Evolutionary conservation across 2,329 filamentous ascomycete species (phyloP), one percentile per base, ranked within the genome.

Genomic region (Chaetomiaceae sp.): DNA sequence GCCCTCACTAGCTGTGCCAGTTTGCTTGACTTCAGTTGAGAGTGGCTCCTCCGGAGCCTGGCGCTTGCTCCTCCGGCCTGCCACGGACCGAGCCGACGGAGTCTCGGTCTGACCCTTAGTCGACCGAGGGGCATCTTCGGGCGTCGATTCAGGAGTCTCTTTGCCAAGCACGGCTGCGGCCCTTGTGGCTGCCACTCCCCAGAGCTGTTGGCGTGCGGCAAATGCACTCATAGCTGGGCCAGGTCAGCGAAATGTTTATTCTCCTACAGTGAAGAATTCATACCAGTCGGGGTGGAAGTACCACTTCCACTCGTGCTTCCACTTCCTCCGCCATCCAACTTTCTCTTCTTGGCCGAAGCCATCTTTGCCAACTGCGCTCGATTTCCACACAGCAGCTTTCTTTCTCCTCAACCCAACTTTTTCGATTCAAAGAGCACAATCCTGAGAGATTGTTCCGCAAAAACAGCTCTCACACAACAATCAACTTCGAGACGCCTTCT

Each of bases 141-240:
- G 9, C 23, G 9, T 23, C 12, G 29, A 14, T n/a, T 56, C 39
- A 6, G 34, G 29, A 15, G 37, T 17, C 4, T n/a, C 38, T 8
- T 53, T 53, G 33, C 51, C 47, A 17, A 31, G 15, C 15, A 23
- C 27, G 22, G 9, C 17, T 7, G 29, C 47, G 37, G 20, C 40
- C 33, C 19, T 39, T 50, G 45, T 27, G 37, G 51, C 22, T 59
- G 60, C 49, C 63, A 29, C 19, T 2, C 61, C 57, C 64, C 45
- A 72, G 3, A 75, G 63, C 51, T 65, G 69, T 51, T 71, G 71
- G 3, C 74, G 67, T 33, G 75, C 64, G 20, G 74, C 72, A 63
- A 75, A 75, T 19, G 74, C 75, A 62, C 74, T 76, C 67, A 74
- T 51, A 4, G 53, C 59, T 61, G 23, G 19, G 22, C 15, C 9